A percentile compares a stretch with the other conserved stretches of the same genome.
Conservation (phyloP, 2,329 filamentous ascomycete species). For the Blastomyces emzantsi region DNA sequence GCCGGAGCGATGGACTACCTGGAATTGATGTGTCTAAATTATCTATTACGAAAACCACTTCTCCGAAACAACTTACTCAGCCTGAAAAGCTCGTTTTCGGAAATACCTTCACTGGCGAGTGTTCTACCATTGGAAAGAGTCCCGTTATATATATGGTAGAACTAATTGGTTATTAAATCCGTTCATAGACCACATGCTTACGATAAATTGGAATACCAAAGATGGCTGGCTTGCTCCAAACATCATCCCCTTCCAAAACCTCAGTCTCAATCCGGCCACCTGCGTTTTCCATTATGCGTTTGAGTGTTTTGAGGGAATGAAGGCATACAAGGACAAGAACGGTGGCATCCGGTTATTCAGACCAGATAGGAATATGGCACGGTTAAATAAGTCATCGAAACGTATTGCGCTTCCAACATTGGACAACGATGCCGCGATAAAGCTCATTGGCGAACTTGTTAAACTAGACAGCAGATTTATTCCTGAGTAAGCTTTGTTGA, state of each 20-base stretch:
- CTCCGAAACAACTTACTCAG: constrained; percentile 64
- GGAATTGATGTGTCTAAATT: constrained; percentile 72
- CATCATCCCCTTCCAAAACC: constrained; percentile 92
- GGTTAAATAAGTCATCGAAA: constrained; percentile 81
- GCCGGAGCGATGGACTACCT: constrained; percentile 39
- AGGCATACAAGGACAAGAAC: constrained; percentile 84
- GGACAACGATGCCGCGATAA: constrained; percentile 61
- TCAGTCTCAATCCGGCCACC: constrained; percentile 88
- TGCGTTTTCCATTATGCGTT: constrained; percentile 99
- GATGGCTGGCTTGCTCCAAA: constrained; percentile 74
- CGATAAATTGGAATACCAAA: constrained; percentile 80
- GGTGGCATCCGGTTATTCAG: constrained; percentile 81
- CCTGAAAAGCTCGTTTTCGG: constrained; percentile 84
- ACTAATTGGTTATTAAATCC: neutral
- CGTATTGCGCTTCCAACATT: constrained; percentile 92
- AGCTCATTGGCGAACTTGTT: constrained; percentile 71
- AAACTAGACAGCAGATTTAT: constrained; percentile 84
- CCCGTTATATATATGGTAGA: neutral
- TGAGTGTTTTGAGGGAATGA: constrained; percentile 98
- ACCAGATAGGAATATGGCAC: constrained; percentile 91
- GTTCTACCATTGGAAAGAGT: constrained; percentile 1
- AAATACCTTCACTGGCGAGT: constrained; percentile 72
- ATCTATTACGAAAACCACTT: constrained; percentile 61
- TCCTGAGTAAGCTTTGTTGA: constrained; percentile 49
- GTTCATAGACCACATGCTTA: constrained; percentile 83